Conservation (phyloP, 768 basidiomycete genomes). For the Suillus hirtellus region DNA sequence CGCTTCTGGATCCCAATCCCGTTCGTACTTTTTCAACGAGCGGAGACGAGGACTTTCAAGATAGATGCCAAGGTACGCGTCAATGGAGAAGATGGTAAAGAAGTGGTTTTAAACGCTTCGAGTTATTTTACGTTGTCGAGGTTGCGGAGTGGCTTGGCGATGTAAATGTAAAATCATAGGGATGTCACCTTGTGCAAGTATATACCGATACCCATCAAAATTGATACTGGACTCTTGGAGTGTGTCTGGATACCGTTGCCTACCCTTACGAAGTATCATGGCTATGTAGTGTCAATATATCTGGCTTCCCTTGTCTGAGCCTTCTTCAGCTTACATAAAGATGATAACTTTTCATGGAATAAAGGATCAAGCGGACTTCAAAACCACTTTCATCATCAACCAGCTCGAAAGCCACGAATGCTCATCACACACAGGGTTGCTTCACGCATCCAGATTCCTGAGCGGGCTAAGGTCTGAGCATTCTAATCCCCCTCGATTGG, state of each 20-base stretch:
- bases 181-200: background rate
- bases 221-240: background rate
- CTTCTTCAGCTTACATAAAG: no score
- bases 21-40: conserved; percentile 44
- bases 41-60: conserved; percentile 45
- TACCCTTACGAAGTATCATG: background rate
- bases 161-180: background rate
- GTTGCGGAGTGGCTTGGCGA: conserved; percentile 27
- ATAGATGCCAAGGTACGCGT: conserved; percentile 41
- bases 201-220: background rate
- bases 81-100: conserved; percentile 18
- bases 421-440: background rate
- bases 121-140: conserved; percentile 45
- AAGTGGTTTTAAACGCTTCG: conserved; percentile 18
- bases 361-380: background rate
- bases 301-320: no score
- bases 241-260: background rate
- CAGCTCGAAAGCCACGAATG: background rate
- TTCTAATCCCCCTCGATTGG: background rate
- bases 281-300: no score
- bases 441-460: background rate
- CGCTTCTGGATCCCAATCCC: conserved; percentile 42
- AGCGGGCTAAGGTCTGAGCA: conserved; percentile 1
- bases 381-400: background rate
- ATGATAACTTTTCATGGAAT: background rate